Base-by-base conservation (phyloP, 2,329 filamentous ascomycete species). In the Ophiostoma sp. region DNA sequence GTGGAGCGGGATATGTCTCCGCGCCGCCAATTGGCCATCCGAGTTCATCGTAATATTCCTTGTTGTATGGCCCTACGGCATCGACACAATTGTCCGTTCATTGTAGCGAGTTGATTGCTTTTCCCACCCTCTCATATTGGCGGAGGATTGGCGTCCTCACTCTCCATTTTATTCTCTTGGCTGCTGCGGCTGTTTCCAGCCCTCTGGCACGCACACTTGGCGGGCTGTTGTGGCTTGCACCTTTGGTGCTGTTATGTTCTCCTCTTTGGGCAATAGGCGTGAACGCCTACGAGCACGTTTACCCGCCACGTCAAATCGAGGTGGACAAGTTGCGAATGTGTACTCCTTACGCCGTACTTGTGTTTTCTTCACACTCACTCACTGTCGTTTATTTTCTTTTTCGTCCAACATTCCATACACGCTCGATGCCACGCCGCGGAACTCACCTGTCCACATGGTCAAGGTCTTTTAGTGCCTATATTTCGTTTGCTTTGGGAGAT, bases 121-220 rank as follows among this genome's bases (percentile, higher is more conserved):
- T 57, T 28, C 12, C 11, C 12, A 19, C 17, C 9, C 7, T 36
- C 57, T 61, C 25, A 19, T 61, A 7, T 52, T 52, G 19, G 6
- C 31, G 1, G 28, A 36, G 17, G 25, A 59, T 36, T 31, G 15
- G 28, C 12, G 11, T 17, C 19, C 5, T 33, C 57, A 17, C 50
- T n/a, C 22, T n/a, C 22, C n/a, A 25, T 55, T 55, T 36, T 7
- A 63, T 39, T 28, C 17, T 42, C 64, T 50, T 48, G 42, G 39
- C 42, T 17, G n/a, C 2, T 52, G 48, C 48, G 66, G 66, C 45
- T 69, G 66, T 69, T 69, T 69, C 66, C 66, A 69, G 45, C 66
- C 66, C 28, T n/a, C 3, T 55, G 66, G 66, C 48, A 68, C 39
- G 61, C 31, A 42, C 45, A 25, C 36, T 66, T 15, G 36, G 33